A percentile compares a stretch with the other conserved stretches of the same genome.
phyloP scores from a whole-genome alignment of 108 stramenopile genomes.

The Nitzschia sp. region DNA sequence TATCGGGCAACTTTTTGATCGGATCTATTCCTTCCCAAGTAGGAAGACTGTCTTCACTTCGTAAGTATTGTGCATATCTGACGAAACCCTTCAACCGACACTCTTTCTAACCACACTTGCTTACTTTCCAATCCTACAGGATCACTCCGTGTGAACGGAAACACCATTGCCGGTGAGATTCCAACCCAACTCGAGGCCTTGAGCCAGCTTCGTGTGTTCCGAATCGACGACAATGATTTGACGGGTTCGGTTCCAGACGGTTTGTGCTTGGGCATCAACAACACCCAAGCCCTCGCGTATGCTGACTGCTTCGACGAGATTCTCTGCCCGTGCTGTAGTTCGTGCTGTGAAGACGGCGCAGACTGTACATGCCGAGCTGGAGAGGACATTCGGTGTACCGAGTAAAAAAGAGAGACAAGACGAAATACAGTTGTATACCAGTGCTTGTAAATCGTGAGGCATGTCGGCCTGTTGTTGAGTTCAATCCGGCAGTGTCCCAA shows the following conservation, averaged over 20 bases:
- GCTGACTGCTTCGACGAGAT: constrained; percentile 31
- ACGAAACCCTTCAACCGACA: too few relatives aligned
- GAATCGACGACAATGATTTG: constrained; percentile 40
- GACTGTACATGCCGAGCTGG: constrained; percentile 6
- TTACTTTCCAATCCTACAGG: constrained; percentile 8
- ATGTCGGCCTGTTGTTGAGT: background rate
- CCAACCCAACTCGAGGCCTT: constrained; percentile 19
- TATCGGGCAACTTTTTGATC: constrained; percentile 52
- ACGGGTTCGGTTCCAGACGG: constrained; percentile 32
- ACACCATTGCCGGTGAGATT: constrained; percentile 27
- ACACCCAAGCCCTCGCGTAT: constrained; percentile 14
- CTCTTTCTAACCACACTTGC: too few relatives aligned
- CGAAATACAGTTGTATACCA: background rate
- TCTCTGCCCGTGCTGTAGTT: constrained; percentile 33
- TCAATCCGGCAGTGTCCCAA: too few relatives aligned
- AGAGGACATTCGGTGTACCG: background rate
- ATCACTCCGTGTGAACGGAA: constrained; percentile 30
- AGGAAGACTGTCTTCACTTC: constrained; percentile 23
- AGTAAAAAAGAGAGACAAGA: background rate
- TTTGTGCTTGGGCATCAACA: constrained; percentile 18
- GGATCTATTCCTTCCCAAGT: constrained; percentile 51
- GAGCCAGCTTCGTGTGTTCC: constrained; percentile 27
- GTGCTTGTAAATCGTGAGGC: background rate
- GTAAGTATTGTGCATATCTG: constrained; percentile 11
- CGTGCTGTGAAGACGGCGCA: constrained; percentile 28